Base-by-base conservation (phyloP, 2,329 filamentous ascomycete genomes). In the Xylariaceae sp. region DNA sequence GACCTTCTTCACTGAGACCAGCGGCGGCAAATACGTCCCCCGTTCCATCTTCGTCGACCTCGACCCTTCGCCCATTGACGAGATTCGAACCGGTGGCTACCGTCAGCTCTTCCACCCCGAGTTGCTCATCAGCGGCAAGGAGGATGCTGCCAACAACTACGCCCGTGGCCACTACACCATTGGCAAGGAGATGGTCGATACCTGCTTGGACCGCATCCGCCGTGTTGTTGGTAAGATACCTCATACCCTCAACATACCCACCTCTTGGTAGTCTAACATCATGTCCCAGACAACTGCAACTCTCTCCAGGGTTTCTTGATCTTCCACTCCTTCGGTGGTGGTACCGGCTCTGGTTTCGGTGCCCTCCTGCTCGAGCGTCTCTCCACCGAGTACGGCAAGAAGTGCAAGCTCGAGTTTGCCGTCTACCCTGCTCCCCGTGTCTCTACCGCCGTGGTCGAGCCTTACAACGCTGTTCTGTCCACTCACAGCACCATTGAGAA, bases 121-220 rank as follows among this genome's bases (percentile, higher is more conserved):
- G 73, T 74, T 83, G 58, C 68, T 86, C 63, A 80, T 86, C 64
- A 86, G 79, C 67, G 83, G 83, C 69, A 86, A 86, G 76, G 83
- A 86, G 67, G 83, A 86, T 77, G 83, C 83, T 48, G 82, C 83
- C 70, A 86, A 86, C 73, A 87, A 87, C 75, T 87, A 86, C 62
- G 83, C 83, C 57, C 83, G 83, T 72, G 83, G 83, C 47, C 83
- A 87, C 71, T 86, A 87, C 70, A 86, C 83, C 58, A 82, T 86
- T 58, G 83, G 83, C 70, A 86, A 86, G 76, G 83, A 86, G 73
- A 82, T 85, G 79, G 79, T 85, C 44, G 83, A 86, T 64, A 76
- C 69, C 57, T 83, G 86, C 60, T 79, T 86, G 61, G 82, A 86
- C 60, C 79, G 79, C 58, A 79, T 86, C 56, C 82, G 83, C 61